phyloP scores from a whole-genome alignment of 2,329 filamentous ascomycete species.

The Botrytis deweyae region DNA sequence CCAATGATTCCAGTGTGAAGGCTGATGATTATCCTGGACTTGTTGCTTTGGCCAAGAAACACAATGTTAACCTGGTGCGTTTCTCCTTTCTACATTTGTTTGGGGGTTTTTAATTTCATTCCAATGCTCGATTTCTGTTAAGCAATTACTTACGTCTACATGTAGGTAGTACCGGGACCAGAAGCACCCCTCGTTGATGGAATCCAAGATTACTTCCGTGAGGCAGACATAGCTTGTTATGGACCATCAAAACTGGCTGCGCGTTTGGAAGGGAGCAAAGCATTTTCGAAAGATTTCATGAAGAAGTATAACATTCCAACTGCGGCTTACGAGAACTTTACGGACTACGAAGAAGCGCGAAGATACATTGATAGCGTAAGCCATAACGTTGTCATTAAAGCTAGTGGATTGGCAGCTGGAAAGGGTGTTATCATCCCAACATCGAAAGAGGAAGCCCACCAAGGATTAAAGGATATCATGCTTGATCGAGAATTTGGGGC shows the following conservation, averaged over 20 bases:
- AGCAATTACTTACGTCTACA: not conserved
- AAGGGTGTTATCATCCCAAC: constrained; percentile 81
- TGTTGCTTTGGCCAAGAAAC: constrained; percentile 69
- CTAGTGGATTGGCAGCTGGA: constrained; percentile 84
- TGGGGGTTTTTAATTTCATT: not conserved
- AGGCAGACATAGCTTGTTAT: constrained; percentile 50
- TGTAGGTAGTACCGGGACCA: constrained; percentile 74
- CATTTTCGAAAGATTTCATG: constrained; percentile 98
- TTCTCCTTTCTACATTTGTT: not conserved
- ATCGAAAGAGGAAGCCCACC: constrained; percentile 76
- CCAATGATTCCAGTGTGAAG: constrained; percentile 66
- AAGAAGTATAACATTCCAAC: constrained; percentile 85
- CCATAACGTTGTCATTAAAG: constrained; percentile 89
- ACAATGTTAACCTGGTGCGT: constrained; percentile 64
- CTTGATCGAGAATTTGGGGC: constrained; percentile 79
- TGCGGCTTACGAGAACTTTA: constrained; percentile 87
- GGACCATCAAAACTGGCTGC: constrained; percentile 84
- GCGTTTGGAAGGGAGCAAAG: constrained; percentile 92
- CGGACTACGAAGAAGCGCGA: constrained; percentile 68
- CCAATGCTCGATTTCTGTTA: not conserved
- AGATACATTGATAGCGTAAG: constrained; percentile 70
- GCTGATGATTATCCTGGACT: constrained; percentile 75
- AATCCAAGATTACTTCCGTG: constrained; percentile 77
- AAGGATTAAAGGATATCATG: constrained; percentile 88
- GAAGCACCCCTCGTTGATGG: constrained; percentile 93